These are phyloP conservation scores for Bothriochloa decipiens DNA, from an alignment of 176 grass and related monocot species.

Conservation along the genomic window DNA sequence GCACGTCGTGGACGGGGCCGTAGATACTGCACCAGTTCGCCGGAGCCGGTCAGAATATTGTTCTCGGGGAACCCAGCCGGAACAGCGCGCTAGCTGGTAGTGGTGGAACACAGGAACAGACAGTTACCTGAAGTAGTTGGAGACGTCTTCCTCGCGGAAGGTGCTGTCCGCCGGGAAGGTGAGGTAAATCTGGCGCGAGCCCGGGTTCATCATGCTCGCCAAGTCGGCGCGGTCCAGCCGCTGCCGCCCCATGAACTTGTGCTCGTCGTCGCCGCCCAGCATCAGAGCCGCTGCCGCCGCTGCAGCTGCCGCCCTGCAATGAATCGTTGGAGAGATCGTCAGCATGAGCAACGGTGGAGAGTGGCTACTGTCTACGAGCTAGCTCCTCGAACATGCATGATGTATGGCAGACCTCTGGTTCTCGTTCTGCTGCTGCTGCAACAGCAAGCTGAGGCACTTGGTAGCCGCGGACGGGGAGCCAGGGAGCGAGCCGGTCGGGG, in stretches of 20 bases:
- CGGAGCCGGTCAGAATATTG: background rate
- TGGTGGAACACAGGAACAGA: background rate
- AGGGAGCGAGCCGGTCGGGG: conserved; percentile 73
- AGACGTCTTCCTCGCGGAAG: conserved; percentile 96
- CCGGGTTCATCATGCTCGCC: conserved; percentile 77
- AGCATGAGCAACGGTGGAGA: background rate
- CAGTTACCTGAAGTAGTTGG: conserved; percentile 89
- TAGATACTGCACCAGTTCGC: conserved; percentile 68
- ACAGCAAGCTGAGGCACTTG: conserved; percentile 82
- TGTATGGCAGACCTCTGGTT: conserved; percentile 65
- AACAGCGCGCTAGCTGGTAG: no score
- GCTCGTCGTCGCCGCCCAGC: conserved; percentile 73
- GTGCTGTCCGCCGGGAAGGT: conserved; percentile 99
- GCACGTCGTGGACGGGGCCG: conserved; percentile 92
- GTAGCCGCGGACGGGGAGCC: conserved; percentile 68
- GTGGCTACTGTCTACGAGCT: background rate
- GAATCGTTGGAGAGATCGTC: background rate
- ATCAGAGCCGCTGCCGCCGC: conserved; percentile 73
- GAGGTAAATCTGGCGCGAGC: conserved; percentile 94
- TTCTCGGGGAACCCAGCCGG: no score
- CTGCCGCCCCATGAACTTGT: conserved; percentile 81
- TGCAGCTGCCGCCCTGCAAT: conserved; percentile 63
- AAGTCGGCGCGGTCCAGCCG: conserved; percentile 65
- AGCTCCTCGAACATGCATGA: background rate
- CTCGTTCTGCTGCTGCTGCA: conserved; percentile 92